phyloP scores from a whole-genome alignment of 2,329 filamentous ascomycete genomes.

The Xylaria sp. region DNA sequence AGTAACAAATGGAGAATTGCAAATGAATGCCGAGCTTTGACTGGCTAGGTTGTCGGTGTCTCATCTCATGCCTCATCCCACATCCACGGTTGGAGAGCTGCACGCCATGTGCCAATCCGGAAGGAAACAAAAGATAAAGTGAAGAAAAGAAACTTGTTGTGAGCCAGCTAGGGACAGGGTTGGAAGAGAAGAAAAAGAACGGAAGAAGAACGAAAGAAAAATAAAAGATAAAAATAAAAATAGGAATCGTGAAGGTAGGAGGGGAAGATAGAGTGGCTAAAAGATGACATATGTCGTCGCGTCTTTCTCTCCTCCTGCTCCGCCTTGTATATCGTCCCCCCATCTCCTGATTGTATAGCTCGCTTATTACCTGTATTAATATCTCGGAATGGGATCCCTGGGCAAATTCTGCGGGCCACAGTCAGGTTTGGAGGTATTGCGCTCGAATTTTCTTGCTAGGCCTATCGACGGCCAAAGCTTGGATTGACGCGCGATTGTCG shows the following conservation, averaged over 20 bases:
- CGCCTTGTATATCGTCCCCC: background rate
- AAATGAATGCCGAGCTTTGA: background rate
- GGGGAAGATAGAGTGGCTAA: background rate
- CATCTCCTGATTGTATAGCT: background rate
- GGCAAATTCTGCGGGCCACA: too few species aligned
- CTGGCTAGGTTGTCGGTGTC: constrained; percentile 1
- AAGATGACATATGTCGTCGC: too few species aligned
- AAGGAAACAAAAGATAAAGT: background rate
- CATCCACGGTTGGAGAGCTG: background rate
- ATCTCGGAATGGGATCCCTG: background rate
- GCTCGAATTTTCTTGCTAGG: background rate
- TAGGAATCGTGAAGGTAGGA: background rate
- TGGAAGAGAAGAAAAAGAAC: background rate
- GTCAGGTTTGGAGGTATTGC: background rate
- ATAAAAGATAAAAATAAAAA: background rate
- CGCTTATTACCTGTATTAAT: background rate
- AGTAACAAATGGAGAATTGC: background rate
- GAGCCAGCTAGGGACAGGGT: background rate
- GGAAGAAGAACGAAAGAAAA: background rate
- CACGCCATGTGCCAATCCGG: background rate
- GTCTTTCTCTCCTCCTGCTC: background rate
- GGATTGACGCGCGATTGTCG: background rate
- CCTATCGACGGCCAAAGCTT: background rate
- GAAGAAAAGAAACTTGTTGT: background rate
- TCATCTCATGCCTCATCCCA: constrained; percentile 17